Percentiles rank a stretch among this genome's conserved stretches.
phyloP scores from a whole-genome alignment of 2,329 filamentous ascomycete species.

The Mycosphaerella sp. region DNA sequence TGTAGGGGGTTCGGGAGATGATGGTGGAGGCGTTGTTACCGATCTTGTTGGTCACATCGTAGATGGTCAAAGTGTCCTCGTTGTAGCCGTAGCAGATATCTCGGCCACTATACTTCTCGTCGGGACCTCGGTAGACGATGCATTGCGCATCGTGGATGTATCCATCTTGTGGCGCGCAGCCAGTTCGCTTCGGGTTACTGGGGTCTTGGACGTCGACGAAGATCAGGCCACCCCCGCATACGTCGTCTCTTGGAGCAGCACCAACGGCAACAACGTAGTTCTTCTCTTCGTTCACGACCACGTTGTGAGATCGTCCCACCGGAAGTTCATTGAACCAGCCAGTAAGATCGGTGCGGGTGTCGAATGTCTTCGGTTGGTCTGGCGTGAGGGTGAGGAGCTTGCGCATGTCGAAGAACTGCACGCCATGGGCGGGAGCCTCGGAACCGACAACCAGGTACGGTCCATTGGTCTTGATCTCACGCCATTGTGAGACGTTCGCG shows the following conservation, averaged over 20 bases:
- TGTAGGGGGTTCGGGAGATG: slow-evolving; percentile 46
- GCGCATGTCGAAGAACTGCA: slow-evolving; percentile 59
- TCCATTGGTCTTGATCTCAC: slow-evolving; percentile 46
- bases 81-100: slow-evolving; percentile 51
- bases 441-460: slow-evolving; percentile 41
- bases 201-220: slow-evolving; percentile 51
- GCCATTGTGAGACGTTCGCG: slow-evolving; percentile 44
- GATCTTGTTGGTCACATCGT: slow-evolving; percentile 43
- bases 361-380: slow-evolving; percentile 39
- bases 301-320: slow-evolving; percentile 48
- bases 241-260: slow-evolving; percentile 38
- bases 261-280: slow-evolving; percentile 43
- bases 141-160: slow-evolving; percentile 55
- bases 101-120: slow-evolving; percentile 39
- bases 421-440: slow-evolving; percentile 47
- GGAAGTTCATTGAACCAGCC: slow-evolving; percentile 40
- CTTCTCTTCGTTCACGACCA: slow-evolving; percentile 47
- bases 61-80: slow-evolving; percentile 43
- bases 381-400: slow-evolving; percentile 48
- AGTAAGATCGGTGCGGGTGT: slow-evolving; percentile 33
- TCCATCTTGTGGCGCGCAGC: slow-evolving; percentile 47
- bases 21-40: slow-evolving; percentile 31
- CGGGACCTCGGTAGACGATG: slow-evolving; percentile 47
- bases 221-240: slow-evolving; percentile 47
- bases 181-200: slow-evolving; percentile 44